Base-by-base conservation (phyloP, 257 asterid genomes). In the Solanum megistacrolobum region DNA sequence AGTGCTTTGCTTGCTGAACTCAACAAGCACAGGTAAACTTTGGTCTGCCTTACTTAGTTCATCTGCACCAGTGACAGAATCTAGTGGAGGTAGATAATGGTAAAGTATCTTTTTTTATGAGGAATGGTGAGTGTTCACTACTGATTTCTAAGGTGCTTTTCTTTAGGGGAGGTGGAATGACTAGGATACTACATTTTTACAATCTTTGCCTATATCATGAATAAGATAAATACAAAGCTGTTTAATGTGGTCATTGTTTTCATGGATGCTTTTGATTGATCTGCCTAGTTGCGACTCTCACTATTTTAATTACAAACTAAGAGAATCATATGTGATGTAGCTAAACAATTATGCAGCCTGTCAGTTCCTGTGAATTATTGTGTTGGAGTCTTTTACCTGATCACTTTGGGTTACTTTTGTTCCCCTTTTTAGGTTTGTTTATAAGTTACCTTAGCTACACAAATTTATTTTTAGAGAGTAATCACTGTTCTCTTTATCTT, bases 1-100 rank as follows among this genome's bases (percentile, higher is more conserved):
- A 89, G 94, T 10, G 94, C 92, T 31, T 94, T 97, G 90, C 84
- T 97, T 46, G 95, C 91, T 7, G 98, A 97, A 91, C 99, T 97
- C 88, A 95, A 96, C 93, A 96, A 94, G 95, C 94, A 92, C 89
- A 96, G 98, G 98, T 95, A 18, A 73, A 18, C 14, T 36, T 78
- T 13, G 2, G 18, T 14, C 84, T 39, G 20, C 31, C 62, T 78
- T 46, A 25, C 21, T 55, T 58, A 48, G 46, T 52, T 75, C 83
- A 35, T 11, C 18, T 75, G 55, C 32, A 36, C 31, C 32, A 75
- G 83, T 38, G 83, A 76, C 60, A 39, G 20, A 76, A 76, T 76
- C 58, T 78, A 13, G 25, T n/a, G 16, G 65, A 13, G 66, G 85
- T 43, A 79, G 66, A 27, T 27, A 27, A 9, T 43, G 2, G 25